Base-by-base conservation (phyloP, 176 grass and related monocot genomes). In the Triticum turgidum region DNA sequence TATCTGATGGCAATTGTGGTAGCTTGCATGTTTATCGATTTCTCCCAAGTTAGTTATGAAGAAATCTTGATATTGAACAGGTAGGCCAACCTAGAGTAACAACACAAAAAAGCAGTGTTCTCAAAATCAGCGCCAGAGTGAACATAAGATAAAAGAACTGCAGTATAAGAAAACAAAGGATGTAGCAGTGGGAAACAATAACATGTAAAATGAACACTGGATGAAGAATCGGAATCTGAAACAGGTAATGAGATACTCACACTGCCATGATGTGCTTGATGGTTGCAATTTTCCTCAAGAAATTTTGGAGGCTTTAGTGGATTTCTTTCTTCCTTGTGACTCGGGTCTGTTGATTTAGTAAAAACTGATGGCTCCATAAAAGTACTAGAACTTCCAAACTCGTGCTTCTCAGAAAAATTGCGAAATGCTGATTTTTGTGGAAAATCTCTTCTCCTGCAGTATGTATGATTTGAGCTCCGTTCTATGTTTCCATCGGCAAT, bases 11-110 rank as follows among this genome's bases (percentile, higher is more conserved):
- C 69, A 91, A 68, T 86, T 85, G 84, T 99, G 92, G 84, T 96
- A 99, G 72, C 90, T 86, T 75, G 84, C 64, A 21, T 89, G 61
- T 76, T 82, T 85, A 91, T 96, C 88, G 51, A 96, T 91, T 91
- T 94, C 92, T 85, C 97, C 97, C 83, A 32, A 32, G 30, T 2
- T 32, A 96, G 77, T 71, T 91, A 32, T 32, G 2, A 32, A 34
- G 91, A 94, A 94, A 91, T 96, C 94, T 59, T 85, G 69, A 86
- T 84, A 96, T 87, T 99, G 97, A 84, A 99, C 71, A 82, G 94
- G 97, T 76, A 99, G 84, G 13, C 65, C 92, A 85, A 80, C 88
- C 97, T 99, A 90, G 65, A 89, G 85, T 73, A 86, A 85, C 79
- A 66, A 32, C 64, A 86, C 29, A 85, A 59, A 61, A 87, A 84